phyloP scores from a whole-genome alignment of 1,139 yeast species.

The Blastobotrys malaysiensis region DNA sequence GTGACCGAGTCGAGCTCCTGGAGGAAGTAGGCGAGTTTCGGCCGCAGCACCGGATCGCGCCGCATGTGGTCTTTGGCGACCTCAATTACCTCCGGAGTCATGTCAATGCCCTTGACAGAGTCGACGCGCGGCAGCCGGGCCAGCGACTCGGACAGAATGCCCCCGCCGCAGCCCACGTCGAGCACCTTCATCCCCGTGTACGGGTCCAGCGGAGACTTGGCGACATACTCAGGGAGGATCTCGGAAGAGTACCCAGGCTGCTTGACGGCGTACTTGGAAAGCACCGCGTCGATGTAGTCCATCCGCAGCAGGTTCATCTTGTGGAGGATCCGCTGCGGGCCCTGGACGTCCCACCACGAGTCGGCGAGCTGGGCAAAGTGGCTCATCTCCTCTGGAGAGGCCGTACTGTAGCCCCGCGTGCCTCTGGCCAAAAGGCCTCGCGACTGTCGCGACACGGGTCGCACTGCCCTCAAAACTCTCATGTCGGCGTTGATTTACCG shows the following conservation, averaged over 20 bases:
- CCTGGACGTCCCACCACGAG: slow-evolving; percentile 94
- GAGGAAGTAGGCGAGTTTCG: slow-evolving; percentile 54
- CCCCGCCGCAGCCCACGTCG: slow-evolving; percentile 98
- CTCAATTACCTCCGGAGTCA: slow-evolving; percentile 72
- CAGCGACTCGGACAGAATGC: slow-evolving; percentile 78
- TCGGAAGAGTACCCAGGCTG: slow-evolving; percentile 69
- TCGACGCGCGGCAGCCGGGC: slow-evolving; percentile 60
- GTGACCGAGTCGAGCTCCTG: slow-evolving; percentile 50
- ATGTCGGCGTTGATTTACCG: background rate
- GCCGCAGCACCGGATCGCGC: slow-evolving; percentile 55
- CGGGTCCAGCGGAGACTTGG: slow-evolving; percentile 40
- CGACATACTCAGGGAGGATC: slow-evolving; percentile 55
- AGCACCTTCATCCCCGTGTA: slow-evolving; percentile 45
- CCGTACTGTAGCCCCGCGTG: slow-evolving; percentile 11
- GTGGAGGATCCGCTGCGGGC: slow-evolving; percentile 89
- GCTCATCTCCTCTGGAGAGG: slow-evolving; percentile 48
- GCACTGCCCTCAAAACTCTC: background rate
- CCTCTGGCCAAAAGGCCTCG: background rate
- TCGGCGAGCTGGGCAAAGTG: slow-evolving; percentile 85
- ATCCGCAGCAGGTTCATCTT: slow-evolving; percentile 86
- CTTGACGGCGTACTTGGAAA: slow-evolving; percentile 38
- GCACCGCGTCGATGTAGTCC: slow-evolving; percentile 71
- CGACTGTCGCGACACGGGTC: background rate
- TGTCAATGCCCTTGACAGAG: slow-evolving; percentile 72
- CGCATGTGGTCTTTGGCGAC: slow-evolving; percentile 69